A percentile compares a stretch with the other conserved stretches of the same genome.
Evolutionary conservation across 2,329 filamentous ascomycete genomes (phyloP).

Genomic region (Corynespora cassiicola): DNA sequence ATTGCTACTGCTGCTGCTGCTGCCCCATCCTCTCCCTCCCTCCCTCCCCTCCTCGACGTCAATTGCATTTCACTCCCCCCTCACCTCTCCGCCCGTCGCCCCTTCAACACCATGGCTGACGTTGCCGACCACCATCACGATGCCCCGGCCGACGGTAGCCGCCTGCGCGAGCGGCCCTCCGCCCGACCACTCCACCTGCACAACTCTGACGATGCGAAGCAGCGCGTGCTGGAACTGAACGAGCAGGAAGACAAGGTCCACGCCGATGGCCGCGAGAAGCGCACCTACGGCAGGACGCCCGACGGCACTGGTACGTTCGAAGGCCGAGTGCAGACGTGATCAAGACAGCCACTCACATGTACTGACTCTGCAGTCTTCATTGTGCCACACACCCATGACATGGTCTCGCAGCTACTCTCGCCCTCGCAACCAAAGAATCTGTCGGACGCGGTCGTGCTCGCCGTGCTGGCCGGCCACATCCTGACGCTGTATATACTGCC

Average conservation of each 20-base stretch:
- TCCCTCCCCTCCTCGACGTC: constrained; percentile 14
- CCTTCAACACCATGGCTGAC: constrained; percentile 33
- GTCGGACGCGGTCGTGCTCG: constrained; percentile 81
- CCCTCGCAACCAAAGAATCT: constrained; percentile 95
- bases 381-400: constrained; percentile 95
- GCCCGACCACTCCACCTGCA: constrained; percentile 35
- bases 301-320: constrained; percentile 80
- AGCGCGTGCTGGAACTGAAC: constrained; percentile 58
- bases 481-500: constrained; percentile 77
- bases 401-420: constrained; percentile 96
- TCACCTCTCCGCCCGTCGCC: constrained; percentile 7
- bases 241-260: constrained; percentile 54
- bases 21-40: constrained; percentile 19
- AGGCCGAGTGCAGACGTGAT: constrained; percentile 8
- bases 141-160: constrained; percentile 33
- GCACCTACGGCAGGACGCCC: constrained; percentile 89
- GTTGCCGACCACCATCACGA: constrained; percentile 12
- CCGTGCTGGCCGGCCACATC: constrained; percentile 78
- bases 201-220: constrained; percentile 48
- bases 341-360: constrained; percentile 7
- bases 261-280: constrained; percentile 64
- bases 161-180: constrained; percentile 35
- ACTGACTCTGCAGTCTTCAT: constrained; percentile 75
- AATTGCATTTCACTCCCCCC: constrained; percentile 21
- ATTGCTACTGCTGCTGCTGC: no score